These are phyloP conservation scores for Hypoxylon trugodes DNA, from an alignment of 495 filamentous ascomycete species.

Conservation along the genomic window DNA sequence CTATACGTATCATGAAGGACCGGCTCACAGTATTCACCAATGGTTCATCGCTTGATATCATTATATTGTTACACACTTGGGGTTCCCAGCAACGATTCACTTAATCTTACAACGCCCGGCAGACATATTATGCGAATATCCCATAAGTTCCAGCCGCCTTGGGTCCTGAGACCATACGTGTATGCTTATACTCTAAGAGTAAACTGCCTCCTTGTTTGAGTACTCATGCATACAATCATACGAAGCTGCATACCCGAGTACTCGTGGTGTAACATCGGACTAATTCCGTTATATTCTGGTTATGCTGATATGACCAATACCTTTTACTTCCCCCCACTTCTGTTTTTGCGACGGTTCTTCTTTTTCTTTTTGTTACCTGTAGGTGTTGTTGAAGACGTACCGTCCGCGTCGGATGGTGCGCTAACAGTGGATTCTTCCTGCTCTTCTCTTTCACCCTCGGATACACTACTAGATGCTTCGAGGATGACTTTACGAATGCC, in stretches of 20 bases:
- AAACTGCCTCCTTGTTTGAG: background rate
- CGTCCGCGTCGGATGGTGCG: slow-evolving; percentile 18
- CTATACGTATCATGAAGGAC: too few species aligned
- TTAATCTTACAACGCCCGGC: slow-evolving; percentile 9
- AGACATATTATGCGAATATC: background rate
- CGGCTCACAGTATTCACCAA: too few species aligned
- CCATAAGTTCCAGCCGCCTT: background rate
- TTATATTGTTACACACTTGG: background rate
- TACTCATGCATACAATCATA: background rate
- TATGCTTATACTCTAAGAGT: slow-evolving; percentile 5
- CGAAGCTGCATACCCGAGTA: background rate
- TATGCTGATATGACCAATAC: background rate
- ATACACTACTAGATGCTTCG: slow-evolving; percentile 70
- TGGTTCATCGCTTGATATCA: slow-evolving; percentile 2
- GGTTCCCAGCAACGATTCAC: too few species aligned
- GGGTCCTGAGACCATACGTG: slow-evolving; percentile 2
- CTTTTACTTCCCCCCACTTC: slow-evolving; percentile 26
- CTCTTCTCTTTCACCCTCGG: slow-evolving; percentile 46
- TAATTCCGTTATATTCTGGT: background rate
- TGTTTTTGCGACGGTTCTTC: slow-evolving; percentile 35
- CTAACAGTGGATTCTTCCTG: background rate
- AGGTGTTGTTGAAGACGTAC: slow-evolving; percentile 11
- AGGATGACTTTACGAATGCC: slow-evolving; percentile 87
- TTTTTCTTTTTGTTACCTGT: slow-evolving; percentile 27
- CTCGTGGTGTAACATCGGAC: background rate